A percentile compares a stretch with the other conserved stretches of the same genome.
phyloP scores from a whole-genome alignment of 1,284 basidiomycete species.

The Pseudomicrostroma phylloplanum region DNA sequence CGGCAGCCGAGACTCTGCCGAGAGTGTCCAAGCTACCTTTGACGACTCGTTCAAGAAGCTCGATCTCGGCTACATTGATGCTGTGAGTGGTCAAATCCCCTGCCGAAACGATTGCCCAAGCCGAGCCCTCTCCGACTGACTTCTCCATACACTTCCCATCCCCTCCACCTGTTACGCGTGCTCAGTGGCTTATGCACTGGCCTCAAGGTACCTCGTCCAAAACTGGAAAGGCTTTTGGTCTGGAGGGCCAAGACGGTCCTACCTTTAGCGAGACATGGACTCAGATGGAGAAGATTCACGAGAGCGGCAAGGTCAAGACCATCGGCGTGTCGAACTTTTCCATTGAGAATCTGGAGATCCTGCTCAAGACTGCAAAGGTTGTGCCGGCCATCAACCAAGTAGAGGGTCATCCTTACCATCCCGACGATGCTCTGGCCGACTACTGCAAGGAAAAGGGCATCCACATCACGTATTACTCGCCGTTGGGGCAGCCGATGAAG shows the following conservation, averaged over 20 bases:
- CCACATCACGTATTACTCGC: conserved; percentile 60
- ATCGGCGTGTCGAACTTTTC: conserved; percentile 33
- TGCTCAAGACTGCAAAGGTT: conserved; percentile 44
- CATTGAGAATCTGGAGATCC: conserved; percentile 22
- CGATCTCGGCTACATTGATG: conserved; percentile 32
- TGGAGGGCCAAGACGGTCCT: no score
- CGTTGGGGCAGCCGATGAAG: conserved; percentile 10
- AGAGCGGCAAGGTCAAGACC: conserved; percentile 20
- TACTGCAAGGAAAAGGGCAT: conserved; percentile 68
- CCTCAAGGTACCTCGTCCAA: no score
- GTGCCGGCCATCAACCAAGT: conserved; percentile 52
- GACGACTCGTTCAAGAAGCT: conserved; percentile 19
- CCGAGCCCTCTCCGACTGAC: no score
- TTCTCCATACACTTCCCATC: no score
- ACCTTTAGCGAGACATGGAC: no score
- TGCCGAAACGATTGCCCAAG: no score
- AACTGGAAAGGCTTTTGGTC: no score
- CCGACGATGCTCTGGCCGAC: conserved; percentile 68
- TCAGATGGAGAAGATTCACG: no score
- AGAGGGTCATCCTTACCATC: conserved; percentile 73
- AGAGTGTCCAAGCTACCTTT: conserved; percentile 20
- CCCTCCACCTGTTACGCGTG: no score
- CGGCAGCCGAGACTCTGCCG: conserved; percentile 18
- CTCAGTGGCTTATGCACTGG: no score
- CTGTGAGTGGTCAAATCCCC: no score